Conservation (phyloP, 192 early-diverging fungal genomes). For the Pecoramyces ruminantium region DNA sequence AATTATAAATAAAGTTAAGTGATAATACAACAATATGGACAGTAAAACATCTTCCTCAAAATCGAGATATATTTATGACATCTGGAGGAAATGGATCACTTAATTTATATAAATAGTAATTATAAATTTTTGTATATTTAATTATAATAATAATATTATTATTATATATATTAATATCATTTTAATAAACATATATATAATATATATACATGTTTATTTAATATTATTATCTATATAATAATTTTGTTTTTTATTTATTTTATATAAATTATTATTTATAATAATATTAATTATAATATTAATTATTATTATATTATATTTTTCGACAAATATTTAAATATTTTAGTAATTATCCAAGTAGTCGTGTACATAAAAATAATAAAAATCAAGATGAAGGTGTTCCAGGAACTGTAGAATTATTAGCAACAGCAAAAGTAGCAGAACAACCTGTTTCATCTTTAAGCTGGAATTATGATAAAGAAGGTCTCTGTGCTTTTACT, state of each 20-base stretch:
- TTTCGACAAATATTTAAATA: no score
- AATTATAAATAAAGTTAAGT: constrained; percentile 11
- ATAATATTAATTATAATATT: no score
- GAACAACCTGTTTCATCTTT: constrained; percentile 50
- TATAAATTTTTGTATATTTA: neutral
- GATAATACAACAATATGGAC: constrained; percentile 46
- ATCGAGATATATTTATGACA: constrained; percentile 44
- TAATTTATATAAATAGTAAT: constrained; percentile 38
- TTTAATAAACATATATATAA: no score
- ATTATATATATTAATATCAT: no score
- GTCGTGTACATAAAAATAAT: constrained; percentile 12
- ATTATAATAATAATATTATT: no score
- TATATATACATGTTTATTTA: no score
- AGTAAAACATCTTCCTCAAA: constrained; percentile 41
- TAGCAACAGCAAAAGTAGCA: constrained; percentile 23
- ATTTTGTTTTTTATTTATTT: no score
- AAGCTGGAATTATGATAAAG: constrained; percentile 47
- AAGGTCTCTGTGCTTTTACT: constrained; percentile 40
- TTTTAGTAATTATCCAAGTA: constrained; percentile 7
- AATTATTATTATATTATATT: no score
- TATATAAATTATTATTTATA: no score
- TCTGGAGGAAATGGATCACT: constrained; percentile 37
- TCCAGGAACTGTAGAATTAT: constrained; percentile 19
- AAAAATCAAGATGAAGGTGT: neutral
- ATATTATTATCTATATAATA: no score